Conservation (phyloP, 2,329 filamentous ascomycete species). For the Acarospora socialis region DNA sequence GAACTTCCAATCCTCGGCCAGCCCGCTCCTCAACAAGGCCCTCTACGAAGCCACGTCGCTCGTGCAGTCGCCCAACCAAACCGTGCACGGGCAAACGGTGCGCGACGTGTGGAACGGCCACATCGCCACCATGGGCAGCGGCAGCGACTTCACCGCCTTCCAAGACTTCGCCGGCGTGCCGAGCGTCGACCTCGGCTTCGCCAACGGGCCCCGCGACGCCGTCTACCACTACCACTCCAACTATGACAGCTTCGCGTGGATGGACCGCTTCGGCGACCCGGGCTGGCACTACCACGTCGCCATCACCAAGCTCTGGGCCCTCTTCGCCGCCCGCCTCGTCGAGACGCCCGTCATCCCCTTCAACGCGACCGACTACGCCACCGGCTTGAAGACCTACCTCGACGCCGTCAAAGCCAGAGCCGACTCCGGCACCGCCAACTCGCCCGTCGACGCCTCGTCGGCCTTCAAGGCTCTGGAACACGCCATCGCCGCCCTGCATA, state of each 20-base stretch:
- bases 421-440: conserved; percentile 14
- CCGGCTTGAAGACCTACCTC: conserved; percentile 35
- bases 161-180: conserved; percentile 57
- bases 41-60: conserved; percentile 51
- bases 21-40: conserved; percentile 61
- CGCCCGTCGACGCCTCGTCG: conserved; percentile 18
- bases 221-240: conserved; percentile 71
- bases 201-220: conserved; percentile 25
- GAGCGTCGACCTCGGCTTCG: conserved; percentile 50
- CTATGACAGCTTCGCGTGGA: conserved; percentile 76
- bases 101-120: conserved; percentile 50
- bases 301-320: conserved; percentile 50
- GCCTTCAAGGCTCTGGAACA: conserved; percentile 34
- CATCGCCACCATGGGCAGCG: conserved; percentile 54
- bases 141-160: conserved; percentile 62
- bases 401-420: conserved; percentile 18
- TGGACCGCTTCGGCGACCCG: conserved; percentile 60
- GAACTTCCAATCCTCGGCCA: conserved; percentile 49
- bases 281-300: conserved; percentile 45
- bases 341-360: conserved; percentile 51
- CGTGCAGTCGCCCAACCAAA: conserved; percentile 63
- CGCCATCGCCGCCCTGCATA: conserved; percentile 34
- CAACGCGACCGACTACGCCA: conserved; percentile 50
- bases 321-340: conserved; percentile 46
- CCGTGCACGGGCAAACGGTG: conserved; percentile 52